Base-by-base conservation (phyloP, 2,329 filamentous ascomycete species). In the Aspergillus sp. region DNA sequence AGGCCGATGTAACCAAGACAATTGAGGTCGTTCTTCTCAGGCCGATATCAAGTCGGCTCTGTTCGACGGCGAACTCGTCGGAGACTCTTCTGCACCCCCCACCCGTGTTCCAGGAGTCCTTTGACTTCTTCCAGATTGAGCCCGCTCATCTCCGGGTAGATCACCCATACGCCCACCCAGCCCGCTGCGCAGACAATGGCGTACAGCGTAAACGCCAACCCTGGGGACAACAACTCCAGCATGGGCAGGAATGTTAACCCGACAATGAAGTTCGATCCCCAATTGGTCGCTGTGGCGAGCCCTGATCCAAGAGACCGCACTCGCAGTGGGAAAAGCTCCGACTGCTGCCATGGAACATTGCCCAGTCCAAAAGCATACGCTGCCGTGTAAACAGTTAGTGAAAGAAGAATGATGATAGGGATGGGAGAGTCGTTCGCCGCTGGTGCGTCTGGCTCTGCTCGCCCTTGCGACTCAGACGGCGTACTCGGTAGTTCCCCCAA, bases 311-410 rank as follows among this genome's bases (percentile, higher is more conserved):
- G 60, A 54, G 75, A 80, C 39, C 80, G 72, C 30, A 81, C 67
- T 12, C 67, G 63, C 12, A 74, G 54, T 1, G 86, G 82, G 52
- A 95, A 95, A 19, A 94, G 72, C 63, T 96, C 89, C 46, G 80
- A 85, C 63, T 94, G 88, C 71, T 94, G 89, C 89, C 89, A 96
- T 0, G 89, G 88, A 2, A 96, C 86, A 48, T 86, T 93, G 6
- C 89, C 89, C 2, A 96, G 70, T 2, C 89, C 89, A 1, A 88
- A 68, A 1, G 89, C 89, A 53, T 93, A 96, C 1, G 80, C 71
- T 6, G 84, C 81, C 2, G 93, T 86, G 57, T 93, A 95, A 5
- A 86, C 46, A 57, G 86, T 80, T 55, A 95, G 80, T 42, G 81
- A 81, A 25, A 74, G 41, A 2, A 95, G 71, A 26, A 95, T 80